Conservation (phyloP, 1,284 basidiomycete species). For the Anthracocystis panici-leucophaei region DNA sequence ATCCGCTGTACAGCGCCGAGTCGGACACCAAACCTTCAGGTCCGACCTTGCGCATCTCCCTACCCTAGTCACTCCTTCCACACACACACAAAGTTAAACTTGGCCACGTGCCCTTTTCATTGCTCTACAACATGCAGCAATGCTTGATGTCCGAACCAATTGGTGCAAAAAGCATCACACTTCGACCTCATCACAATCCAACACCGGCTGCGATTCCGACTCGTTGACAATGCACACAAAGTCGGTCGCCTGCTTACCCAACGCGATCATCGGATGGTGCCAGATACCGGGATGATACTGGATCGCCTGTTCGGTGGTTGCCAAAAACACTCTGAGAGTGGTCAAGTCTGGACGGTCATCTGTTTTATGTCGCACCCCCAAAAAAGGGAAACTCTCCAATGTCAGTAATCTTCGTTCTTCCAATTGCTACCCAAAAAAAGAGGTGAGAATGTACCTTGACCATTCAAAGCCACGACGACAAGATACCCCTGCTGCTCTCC, state of each 20-base stretch:
- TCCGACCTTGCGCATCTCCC: conserved; percentile 19
- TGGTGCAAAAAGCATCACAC: conserved; percentile 11
- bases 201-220: conserved; percentile 31
- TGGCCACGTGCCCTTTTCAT: not conserved
- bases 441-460: conserved; percentile 37
- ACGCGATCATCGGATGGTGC: conserved; percentile 65
- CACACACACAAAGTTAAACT: not conserved
- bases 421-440: not conserved
- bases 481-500: conserved; percentile 54
- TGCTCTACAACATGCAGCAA: not conserved
- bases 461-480: conserved; percentile 63
- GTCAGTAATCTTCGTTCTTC: conserved; percentile 4
- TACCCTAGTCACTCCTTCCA: conserved; percentile 12
- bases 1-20: conserved; percentile 15
- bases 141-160: not conserved
- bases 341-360: conserved; percentile 63
- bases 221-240: conserved; percentile 67
- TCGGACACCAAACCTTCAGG: conserved; percentile 1
- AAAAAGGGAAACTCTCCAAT: not conserved
- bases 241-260: conserved; percentile 52
- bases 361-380: conserved; percentile 9
- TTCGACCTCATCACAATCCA: conserved; percentile 59
- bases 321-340: conserved; percentile 56
- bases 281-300: conserved; percentile 62
- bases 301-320: conserved; percentile 58